phyloP scores from a whole-genome alignment of 768 basidiomycete species.

The Termitomyces sp. region DNA sequence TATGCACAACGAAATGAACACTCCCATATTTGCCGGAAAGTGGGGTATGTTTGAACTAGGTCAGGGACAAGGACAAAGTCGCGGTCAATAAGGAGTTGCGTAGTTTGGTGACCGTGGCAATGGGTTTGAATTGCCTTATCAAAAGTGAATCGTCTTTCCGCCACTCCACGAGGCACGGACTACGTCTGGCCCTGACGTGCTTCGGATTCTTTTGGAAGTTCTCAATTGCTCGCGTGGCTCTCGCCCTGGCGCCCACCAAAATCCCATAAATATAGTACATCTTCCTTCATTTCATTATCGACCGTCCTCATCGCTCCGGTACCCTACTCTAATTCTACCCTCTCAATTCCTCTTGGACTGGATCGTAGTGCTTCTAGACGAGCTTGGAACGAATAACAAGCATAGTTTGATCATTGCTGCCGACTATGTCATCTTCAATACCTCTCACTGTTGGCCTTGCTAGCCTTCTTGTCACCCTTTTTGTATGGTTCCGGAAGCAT shows the following conservation, averaged over 20 bases:
- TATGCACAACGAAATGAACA: too few relatives aligned
- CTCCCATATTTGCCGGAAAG: neutral
- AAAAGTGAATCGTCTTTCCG: neutral
- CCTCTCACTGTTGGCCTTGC: slow-evolving; percentile 29
- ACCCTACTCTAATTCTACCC: neutral
- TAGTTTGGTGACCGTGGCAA: neutral
- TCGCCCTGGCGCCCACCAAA: slow-evolving; percentile 11
- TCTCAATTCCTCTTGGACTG: neutral
- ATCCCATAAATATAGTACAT: slow-evolving; percentile 16
- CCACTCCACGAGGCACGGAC: slow-evolving; percentile 11
- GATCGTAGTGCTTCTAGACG: neutral
- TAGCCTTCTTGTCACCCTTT: slow-evolving; percentile 35
- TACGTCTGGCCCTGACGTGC: slow-evolving; percentile 6
- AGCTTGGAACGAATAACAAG: neutral
- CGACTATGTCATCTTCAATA: slow-evolving; percentile 19
- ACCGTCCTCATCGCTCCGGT: slow-evolving; percentile 3
- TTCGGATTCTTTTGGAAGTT: slow-evolving; percentile 13
- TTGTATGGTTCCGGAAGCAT: slow-evolving; percentile 41
- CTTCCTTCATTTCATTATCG: slow-evolving; percentile 4
- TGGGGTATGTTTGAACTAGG: neutral
- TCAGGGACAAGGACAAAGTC: neutral
- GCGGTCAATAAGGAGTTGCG: neutral
- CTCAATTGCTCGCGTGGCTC: slow-evolving; percentile 16
- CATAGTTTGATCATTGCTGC: slow-evolving; percentile 3
- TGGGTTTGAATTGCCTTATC: slow-evolving; percentile 11